Base-by-base conservation (phyloP, 2,329 filamentous ascomycete genomes). In the Monosporascus cannonballus region DNA sequence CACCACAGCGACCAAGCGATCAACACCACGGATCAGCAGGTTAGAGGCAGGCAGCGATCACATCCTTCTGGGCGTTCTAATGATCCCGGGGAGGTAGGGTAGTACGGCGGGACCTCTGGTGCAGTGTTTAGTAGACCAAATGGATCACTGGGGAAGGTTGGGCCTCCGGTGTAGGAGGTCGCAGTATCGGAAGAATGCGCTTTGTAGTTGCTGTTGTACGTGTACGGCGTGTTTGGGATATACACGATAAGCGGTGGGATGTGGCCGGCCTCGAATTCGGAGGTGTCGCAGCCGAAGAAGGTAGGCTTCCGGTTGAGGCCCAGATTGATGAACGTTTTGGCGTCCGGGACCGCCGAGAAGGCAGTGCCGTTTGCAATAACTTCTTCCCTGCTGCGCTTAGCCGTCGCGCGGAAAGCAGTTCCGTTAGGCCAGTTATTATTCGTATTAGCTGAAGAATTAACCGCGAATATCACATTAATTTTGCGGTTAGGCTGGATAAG, bases 141-240 rank as follows among this genome's bases (percentile, higher is more conserved):
- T 34, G 30, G 30, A 34, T 34, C 30, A 5, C 11, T 0, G 4
- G 30, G 30, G 11, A 4, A 4, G 30, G 30, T 34, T 34, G 30
- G 30, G 30, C 9, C 30, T 11, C 30, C 30, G 9, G 30, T 14
- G 9, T 34, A 34, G 30, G 30, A 34, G 30, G 9, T 34, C 14
- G 30, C 30, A 14, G 30, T 2, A 34, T 34, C 30, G 30, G 14
- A 34, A 34, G 30, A 34, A 34, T 9, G 9, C 30, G 4, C 30
- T 14, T 34, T 9, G 1, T 34, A 14, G 9, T 34, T 27, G 69
- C 85, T 88, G 58, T 78, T 72, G 66, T 80, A 81, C 47, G 85
- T 80, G 72, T 95, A 96, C 1, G 91, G 92, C 22, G 85, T 78
- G 66, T 94, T 95, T 53, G 94, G 90, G 46, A 97, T 69, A 73